Evolutionary conservation across 352 stramenopile species (phyloP), one percentile per base, ranked within the genome.

Genomic region (Phytophthora sojae): DNA sequence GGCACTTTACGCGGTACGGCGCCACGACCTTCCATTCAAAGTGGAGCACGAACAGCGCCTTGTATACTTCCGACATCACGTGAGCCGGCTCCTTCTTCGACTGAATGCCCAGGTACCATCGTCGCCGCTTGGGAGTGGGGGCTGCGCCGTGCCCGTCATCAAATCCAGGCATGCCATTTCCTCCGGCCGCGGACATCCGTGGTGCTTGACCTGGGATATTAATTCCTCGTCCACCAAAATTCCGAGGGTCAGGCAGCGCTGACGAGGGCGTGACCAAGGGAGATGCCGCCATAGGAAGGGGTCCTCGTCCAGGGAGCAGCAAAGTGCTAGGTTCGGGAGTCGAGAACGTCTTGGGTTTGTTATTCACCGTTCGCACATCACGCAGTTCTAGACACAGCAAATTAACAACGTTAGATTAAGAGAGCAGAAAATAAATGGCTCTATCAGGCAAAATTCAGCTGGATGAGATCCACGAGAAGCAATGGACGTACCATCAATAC

Each of bases 41-140:
- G 57, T 97, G 91, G 29, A 99, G 85, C 55, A 98, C 92, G 63
- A 97, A 92, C 6, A 99, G 84, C 26, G 97, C 97, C 77, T 99
- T 99, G 87, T 99, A 99, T 23, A 99, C 98, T 79, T 99, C 98
- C 19, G 93, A 99, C 97, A 99, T 99, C 37, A 99, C 98, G 73
- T 99, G 97, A 37, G 96, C 97, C 12, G 98, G 97, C 68, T 99
- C 97, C 80, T 99, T 99, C 79, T 99, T 99, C 71, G 93, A 99
- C 88, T 99, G 98, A 75, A 99, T 99, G 47, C 98, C 98, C 57
- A 99, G 73, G 75, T 99, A 99, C 98, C 98, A 99, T 69, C 97
- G 79, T 75, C 97, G 88, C 47, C 86, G 70, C 74, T 96, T 96
- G 6, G 81, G 78, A 0, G 83, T 76, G 8, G 83, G 82, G 6